Evolutionary conservation across 2,329 filamentous ascomycete species (phyloP).

Genomic region (Biscogniauxia marginata): DNA sequence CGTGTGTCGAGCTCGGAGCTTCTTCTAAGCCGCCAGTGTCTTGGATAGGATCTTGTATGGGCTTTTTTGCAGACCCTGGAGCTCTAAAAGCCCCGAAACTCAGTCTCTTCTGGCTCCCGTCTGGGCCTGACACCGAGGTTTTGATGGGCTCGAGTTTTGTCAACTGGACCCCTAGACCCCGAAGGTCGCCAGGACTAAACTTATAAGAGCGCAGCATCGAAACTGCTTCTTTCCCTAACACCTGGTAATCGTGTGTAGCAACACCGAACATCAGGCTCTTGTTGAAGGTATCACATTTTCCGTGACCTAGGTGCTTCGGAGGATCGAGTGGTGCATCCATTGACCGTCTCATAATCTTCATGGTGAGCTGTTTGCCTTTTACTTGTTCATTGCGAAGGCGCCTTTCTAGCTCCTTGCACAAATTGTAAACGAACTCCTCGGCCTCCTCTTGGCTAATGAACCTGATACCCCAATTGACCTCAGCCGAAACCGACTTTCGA

Average conservation of each 20-base stretch:
- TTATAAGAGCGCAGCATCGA: conserved; percentile 77
- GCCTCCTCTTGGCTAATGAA: conserved; percentile 92
- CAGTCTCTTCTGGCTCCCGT: conserved; percentile 77
- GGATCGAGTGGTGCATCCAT: conserved; percentile 87
- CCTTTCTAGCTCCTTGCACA: conserved; percentile 81
- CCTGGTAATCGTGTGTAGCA: conserved; percentile 71
- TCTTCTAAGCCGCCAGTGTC: conserved; percentile 39
- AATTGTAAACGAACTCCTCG: conserved; percentile 82
- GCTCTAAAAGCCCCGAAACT: conserved; percentile 62
- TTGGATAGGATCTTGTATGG: conserved; percentile 45
- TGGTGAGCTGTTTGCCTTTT: conserved; percentile 81
- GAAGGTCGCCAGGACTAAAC: conserved; percentile 87
- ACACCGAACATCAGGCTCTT: conserved; percentile 83
- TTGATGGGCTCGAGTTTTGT: conserved; percentile 86
- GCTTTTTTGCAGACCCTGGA: conserved; percentile 39
- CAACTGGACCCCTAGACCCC: conserved; percentile 89
- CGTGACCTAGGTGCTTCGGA: conserved; percentile 89
- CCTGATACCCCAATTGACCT: conserved; percentile 97
- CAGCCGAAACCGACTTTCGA: conserved; percentile 92
- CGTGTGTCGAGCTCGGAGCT: conserved; percentile 31
- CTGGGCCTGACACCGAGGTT: conserved; percentile 48
- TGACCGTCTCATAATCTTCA: conserved; percentile 92
- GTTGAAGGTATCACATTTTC: conserved; percentile 91
- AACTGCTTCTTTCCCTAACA: conserved; percentile 79
- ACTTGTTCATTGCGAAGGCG: conserved; percentile 80